Conservation (phyloP, 1,284 basidiomycete species). For the Pholiota adiposa region DNA sequence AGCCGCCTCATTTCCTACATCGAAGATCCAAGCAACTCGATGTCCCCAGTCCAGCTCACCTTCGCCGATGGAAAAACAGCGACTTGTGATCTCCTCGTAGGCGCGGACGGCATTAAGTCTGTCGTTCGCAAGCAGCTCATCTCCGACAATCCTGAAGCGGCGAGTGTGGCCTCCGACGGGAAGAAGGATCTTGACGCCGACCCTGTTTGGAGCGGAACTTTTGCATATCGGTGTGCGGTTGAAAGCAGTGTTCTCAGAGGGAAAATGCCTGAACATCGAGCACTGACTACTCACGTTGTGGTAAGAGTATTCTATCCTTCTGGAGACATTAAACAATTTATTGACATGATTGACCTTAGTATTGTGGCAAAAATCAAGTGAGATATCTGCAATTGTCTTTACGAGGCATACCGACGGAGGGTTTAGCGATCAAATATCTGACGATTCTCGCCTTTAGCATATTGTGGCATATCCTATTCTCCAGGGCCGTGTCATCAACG, state of each 20-base stretch:
- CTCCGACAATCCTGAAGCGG: neutral
- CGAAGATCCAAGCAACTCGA: conserved; percentile 39
- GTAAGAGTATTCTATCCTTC: conserved; percentile 8
- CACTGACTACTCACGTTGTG: conserved; percentile 19
- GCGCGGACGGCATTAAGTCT: conserved; percentile 57
- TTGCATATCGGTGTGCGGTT: conserved; percentile 19
- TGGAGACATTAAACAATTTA: neutral
- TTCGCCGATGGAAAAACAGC: conserved; percentile 45
- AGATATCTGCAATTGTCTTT: neutral
- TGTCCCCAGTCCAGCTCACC: conserved; percentile 35
- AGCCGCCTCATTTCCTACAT: conserved; percentile 38
- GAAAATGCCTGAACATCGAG: conserved; percentile 18
- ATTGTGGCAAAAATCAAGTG: conserved; percentile 27
- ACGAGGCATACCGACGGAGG: neutral
- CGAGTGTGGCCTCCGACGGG: neutral
- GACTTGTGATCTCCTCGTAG: conserved; percentile 50
- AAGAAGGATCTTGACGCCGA: neutral
- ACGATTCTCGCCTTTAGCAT: conserved; percentile 12
- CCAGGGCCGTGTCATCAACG: conserved; percentile 21
- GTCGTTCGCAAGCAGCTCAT: conserved; percentile 39
- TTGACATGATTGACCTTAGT: conserved; percentile 9
- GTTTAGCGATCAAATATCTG: too few relatives aligned
- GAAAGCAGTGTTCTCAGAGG: conserved; percentile 14
- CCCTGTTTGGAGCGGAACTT: conserved; percentile 19
- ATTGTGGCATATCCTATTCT: conserved; percentile 25